A percentile compares a stretch with the other conserved stretches of the same genome.
Evolutionary conservation across 2,329 filamentous ascomycete species (phyloP).

Genomic region (Diaporthe sp.): DNA sequence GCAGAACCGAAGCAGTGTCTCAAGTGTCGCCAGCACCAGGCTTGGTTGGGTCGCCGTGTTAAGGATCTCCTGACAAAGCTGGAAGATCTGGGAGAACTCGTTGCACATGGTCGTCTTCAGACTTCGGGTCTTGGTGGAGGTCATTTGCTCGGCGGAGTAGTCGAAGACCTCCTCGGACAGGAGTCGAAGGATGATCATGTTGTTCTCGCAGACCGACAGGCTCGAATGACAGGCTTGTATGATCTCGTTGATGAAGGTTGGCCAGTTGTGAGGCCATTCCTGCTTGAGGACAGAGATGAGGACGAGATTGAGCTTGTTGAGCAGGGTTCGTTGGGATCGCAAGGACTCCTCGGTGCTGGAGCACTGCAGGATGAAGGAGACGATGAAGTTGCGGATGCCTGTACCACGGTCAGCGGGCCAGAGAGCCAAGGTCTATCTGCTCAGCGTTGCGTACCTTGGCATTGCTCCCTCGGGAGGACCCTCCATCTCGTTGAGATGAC

Average conservation of each 20-base stretch:
- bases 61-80: constrained; percentile 95
- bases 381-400: constrained; percentile 99
- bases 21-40: constrained; percentile 94
- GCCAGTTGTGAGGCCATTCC: constrained; percentile 99
- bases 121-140: constrained; percentile 95
- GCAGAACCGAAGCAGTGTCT: constrained; percentile 94
- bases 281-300: constrained; percentile 98
- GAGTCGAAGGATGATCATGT: constrained; percentile 97
- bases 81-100: constrained; percentile 98
- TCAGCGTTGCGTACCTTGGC: constrained; percentile 72
- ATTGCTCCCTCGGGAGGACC: constrained; percentile 94
- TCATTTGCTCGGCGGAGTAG: constrained; percentile 99
- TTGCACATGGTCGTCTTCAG: constrained; percentile 99
- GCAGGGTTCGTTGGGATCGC: constrained; percentile 83
- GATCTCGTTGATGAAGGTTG: constrained; percentile 99
- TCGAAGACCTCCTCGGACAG: constrained; percentile 99
- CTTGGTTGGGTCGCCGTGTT: constrained; percentile 86
- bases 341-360: constrained; percentile 91
- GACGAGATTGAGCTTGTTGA: constrained; percentile 98
- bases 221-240: constrained; percentile 95
- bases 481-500: constrained; percentile 99
- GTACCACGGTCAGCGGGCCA: constrained; percentile 38
- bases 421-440: background rate
- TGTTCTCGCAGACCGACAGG: constrained; percentile 98
- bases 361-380: constrained; percentile 96